Evolutionary conservation across 345 rosid genomes (phyloP), one percentile per base, ranked within the genome.

Genomic region (Salix viminalis): DNA sequence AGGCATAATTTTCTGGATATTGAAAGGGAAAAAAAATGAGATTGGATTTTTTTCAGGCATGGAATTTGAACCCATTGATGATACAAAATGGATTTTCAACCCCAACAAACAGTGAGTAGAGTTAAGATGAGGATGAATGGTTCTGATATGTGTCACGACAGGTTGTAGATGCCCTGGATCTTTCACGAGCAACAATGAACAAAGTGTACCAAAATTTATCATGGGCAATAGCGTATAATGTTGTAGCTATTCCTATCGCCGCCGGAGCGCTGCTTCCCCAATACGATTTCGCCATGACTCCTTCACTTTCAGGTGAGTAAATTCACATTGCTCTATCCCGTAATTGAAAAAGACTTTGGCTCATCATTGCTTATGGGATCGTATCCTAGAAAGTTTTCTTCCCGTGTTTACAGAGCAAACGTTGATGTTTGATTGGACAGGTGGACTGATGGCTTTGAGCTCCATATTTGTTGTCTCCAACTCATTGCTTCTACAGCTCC

Each of bases 371-470:
- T 16, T 23, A 37, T 37, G 34, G 34, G 39, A 60, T 44, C 65
- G 8, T 28, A 39, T 32, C 77, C 75, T 58, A 41, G 19, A 36
- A 15, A n/a, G 50, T 62, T 32, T 39, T 42, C 24, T n/a, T 65
- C 65, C 60, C 21, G 18, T 28, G 71, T 48, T 36, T 70, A 2
- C 70, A 28, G 26, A 14, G 34, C 44, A 4, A 50, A 2, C 34
- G 15, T 30, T 52, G n/a, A 67, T 15, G 50, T 70, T 24, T 68
- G 56, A 11, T 61, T 69, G 76, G 64, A 76, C 88, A 89, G 98
- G 97, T 81, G 98, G 96, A 60, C 85, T 96, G 74, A 93, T 96
- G 99, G 96, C 97, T 48, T 39, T 93, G 86, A 96, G 98, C 89
- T 91, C 97, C 4, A 90, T 91, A 75, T 89, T 91, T 67, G 94